These are phyloP conservation scores for Teratosphaeria zuluensis DNA, from an alignment of 2,329 filamentous ascomycete species.

Conservation along the genomic window DNA sequence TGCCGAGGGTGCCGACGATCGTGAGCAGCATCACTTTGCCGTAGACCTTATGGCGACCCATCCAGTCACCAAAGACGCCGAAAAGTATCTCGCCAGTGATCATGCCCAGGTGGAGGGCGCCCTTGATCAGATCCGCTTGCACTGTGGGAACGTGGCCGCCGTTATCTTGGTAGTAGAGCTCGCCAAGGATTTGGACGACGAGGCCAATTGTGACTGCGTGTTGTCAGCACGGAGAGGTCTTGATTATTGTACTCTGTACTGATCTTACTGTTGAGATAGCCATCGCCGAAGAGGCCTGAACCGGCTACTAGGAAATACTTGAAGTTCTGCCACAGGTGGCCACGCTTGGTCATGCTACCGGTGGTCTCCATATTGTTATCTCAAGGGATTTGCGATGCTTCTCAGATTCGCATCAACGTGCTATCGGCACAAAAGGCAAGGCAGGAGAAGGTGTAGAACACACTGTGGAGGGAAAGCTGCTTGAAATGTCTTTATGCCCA, in stretches of 20 bases:
- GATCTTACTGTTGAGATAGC: not conserved
- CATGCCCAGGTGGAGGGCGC: constrained; percentile 1
- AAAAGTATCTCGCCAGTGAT: constrained; percentile 1
- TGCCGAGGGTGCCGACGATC: constrained; percentile 1
- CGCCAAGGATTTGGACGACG: constrained; percentile 1
- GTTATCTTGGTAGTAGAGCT: constrained; percentile 1
- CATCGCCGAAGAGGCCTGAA: constrained; percentile 1
- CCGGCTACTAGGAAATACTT: constrained; percentile 1
- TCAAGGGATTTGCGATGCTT: not conserved
- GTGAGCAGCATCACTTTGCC: constrained; percentile 2
- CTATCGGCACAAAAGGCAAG: no score
- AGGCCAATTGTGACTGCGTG: constrained; percentile 2
- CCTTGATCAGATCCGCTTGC: not conserved
- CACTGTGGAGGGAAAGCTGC: no score
- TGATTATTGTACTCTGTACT: not conserved
- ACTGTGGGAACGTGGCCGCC: not conserved
- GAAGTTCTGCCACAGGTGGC: not conserved
- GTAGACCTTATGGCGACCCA: constrained; percentile 3
- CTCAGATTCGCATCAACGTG: no score
- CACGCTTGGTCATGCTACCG: not conserved
- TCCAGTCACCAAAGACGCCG: constrained; percentile 1
- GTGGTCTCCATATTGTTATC: not conserved
- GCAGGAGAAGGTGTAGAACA: no score
- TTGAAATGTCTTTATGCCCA: no score
- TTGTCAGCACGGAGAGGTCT: not conserved